Base-by-base conservation (phyloP, 2,329 filamentous ascomycete species). In the Ophiostoma novo-ulmi region DNA sequence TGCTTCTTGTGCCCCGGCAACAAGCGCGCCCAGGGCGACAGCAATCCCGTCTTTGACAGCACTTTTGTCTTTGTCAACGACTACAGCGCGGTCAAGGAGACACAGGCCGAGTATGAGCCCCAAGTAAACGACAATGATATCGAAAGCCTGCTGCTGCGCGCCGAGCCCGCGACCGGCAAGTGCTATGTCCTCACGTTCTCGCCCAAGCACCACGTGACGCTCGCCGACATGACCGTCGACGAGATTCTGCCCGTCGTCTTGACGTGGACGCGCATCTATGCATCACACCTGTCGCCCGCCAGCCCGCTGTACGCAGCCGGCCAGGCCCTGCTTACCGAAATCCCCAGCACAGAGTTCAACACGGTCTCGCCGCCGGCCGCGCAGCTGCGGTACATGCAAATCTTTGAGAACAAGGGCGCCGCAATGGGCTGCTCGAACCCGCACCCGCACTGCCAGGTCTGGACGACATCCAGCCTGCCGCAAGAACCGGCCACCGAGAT, bases 351-450 rank as follows among this genome's bases (percentile, higher is more conserved):
- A 2, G 77, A 78, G 13, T 78, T 81, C 71, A 78, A 77, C 71
- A 72, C 78, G 35, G 78, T 85, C 22, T 75, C 81, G 8, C 80
- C 81, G 38, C 90, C 93, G 5, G 88, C 85, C 69, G 86, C 91
- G 69, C 92, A 97, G 80, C 93, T 97, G 76, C 88, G 91, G 70
- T 98, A 97, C 81, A 97, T 99, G 94, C 95, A 99, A 79, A 98
- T 99, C 74, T 99, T 99, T 74, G 95, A 99, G 82, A 99, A 99
- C 84, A 99, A 99, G 81, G 95, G 95, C 69, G 89, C 91, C 0
- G 93, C 94, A 13, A 99, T 99, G 95, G 95, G 95, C 69, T 99
- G 95, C 83, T 98, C 94, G 1, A 99, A 99, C 79, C 95, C 95
- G 0, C 95, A 99, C 79, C 95, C 95, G 0, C 95, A 99, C 81